Evolutionary conservation across 2,329 filamentous ascomycete genomes (phyloP), one percentile per base, ranked within the genome.

Genomic region (Sarocladium strictum): DNA sequence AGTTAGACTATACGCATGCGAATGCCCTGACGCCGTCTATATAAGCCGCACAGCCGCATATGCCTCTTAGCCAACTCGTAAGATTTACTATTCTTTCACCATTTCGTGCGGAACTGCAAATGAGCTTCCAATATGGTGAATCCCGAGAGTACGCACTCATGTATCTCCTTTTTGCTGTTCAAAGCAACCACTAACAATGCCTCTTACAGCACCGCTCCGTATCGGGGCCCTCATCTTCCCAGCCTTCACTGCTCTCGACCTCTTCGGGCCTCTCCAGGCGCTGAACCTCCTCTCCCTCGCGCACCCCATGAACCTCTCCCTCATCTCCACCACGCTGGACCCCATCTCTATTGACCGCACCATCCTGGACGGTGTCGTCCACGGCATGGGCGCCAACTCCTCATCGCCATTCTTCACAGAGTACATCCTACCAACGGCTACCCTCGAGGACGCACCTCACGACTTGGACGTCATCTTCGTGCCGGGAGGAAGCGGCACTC

Each of bases 401-500:
- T 32, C 45, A 3, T 53, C 53, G 12, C 53, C 55, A 14, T 55
- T 27, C 53, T 57, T 57, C 37, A 50, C 55, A 15, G 45, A 57
- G 26, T 55, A 49, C 53, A 52, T 64, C 50, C 23, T 60, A 6
- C 60, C 63, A 2, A 60, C 61, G 32, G 58, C 58, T 57, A 81
- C 78, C 0, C 78, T 78, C 55, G 65, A 62, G 21, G 63, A 64
- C 0, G 66, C 74, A 0, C 50, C 50, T 4, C 76, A 75, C 0
- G 53, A 58, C 5, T 55, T 64, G 3, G 79, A 84, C 51, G 74
- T 83, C 15, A 65, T 84, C 33, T 61, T 84, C 14, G 63, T 84
- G 10, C 81, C 81, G 0, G 81, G 81, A 3, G 80, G 80, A 0
- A 54, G 69, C 0, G 80, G 80, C 1, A 69, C 63, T 1, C 58